phyloP scores from a whole-genome alignment of 768 basidiomycete genomes.

The Asterophora lycoperdoides region DNA sequence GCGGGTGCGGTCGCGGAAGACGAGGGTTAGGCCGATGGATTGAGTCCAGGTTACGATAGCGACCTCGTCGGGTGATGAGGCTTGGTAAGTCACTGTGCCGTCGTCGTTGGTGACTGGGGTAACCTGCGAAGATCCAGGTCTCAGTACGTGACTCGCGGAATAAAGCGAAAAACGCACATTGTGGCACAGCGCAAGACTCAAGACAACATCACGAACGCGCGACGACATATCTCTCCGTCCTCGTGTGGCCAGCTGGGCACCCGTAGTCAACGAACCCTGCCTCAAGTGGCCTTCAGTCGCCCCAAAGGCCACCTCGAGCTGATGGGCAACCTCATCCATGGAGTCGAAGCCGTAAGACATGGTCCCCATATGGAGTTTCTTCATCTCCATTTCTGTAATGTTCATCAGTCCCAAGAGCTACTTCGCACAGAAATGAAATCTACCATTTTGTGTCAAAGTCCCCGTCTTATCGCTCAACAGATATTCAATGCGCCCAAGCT shows the following conservation, averaged over 20 bases:
- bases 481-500: slow-evolving; percentile 93
- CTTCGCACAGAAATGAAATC: slow-evolving; percentile 16
- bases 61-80: slow-evolving; percentile 97
- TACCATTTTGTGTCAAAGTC: slow-evolving; percentile 95
- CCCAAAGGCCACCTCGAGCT: slow-evolving; percentile 84
- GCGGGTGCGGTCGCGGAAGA: slow-evolving; percentile 84
- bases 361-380: slow-evolving; percentile 97
- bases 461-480: slow-evolving; percentile 97
- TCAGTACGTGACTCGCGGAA: too few species aligned
- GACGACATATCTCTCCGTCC: slow-evolving; percentile 95
- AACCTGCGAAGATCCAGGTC: slow-evolving; percentile 47
- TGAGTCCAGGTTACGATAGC: slow-evolving; percentile 98
- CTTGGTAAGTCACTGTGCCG: slow-evolving; percentile 93
- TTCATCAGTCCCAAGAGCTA: background rate
- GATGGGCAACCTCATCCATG: slow-evolving; percentile 98
- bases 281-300: slow-evolving; percentile 48
- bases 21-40: slow-evolving; percentile 87
- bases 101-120: slow-evolving; percentile 96
- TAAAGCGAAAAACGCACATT: slow-evolving; percentile 56
- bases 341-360: slow-evolving; percentile 95
- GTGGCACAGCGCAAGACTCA: slow-evolving; percentile 93
- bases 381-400: slow-evolving; percentile 94
- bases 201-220: slow-evolving; percentile 85
- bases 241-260: slow-evolving; percentile 76
- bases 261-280: slow-evolving; percentile 63